Base-by-base conservation (phyloP, 2,329 filamentous ascomycete genomes). In the Colletotrichum viniferum region DNA sequence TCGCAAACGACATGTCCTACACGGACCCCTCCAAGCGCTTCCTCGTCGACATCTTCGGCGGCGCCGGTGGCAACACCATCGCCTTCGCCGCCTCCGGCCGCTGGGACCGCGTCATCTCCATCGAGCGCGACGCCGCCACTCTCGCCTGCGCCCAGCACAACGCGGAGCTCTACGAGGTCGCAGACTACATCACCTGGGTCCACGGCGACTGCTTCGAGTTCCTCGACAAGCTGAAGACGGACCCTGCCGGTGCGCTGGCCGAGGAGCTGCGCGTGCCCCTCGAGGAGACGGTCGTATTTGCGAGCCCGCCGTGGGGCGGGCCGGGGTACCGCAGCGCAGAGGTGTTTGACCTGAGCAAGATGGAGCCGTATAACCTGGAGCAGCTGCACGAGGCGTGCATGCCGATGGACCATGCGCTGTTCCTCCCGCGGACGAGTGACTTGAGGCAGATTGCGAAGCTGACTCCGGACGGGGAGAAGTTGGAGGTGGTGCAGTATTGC, bases 81-180 rank as follows among this genome's bases (percentile, higher is more conserved):
- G 95, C 96, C n/a, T 97, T 99, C 79, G 96, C 97, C 21, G 90
- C 93, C 12, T 95, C 93, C 1, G 92, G 90, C 24, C 91, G 92
- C 77, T 99, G 95, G 94, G 90, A 92, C 67, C 93, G 92, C 77
- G 91, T 99, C 77, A 95, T 98, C 82, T 95, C 94, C 56, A 94
- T 99, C 79, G 97, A 99, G 85, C 94, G 93, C 79, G 93, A 98
- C 80, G 88, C 92, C 5, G 90, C 92, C 12, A 95, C 94, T 1
- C 89, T 99, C 8, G 93, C 93, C 61, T 99, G 97, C 84, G 97
- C 96, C 30, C 96, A 98, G 86, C 93, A 97, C 83, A 99, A 99
- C 82, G 96, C 97, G 9, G 88, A 92, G 70, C 87, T 98, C 61
- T 98, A 98, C 82, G 96, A 94, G 5, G 94, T 98, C 1, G 86